phyloP scores from a whole-genome alignment of 805 yeast genomes.

The Wickerhamiella azyma region DNA sequence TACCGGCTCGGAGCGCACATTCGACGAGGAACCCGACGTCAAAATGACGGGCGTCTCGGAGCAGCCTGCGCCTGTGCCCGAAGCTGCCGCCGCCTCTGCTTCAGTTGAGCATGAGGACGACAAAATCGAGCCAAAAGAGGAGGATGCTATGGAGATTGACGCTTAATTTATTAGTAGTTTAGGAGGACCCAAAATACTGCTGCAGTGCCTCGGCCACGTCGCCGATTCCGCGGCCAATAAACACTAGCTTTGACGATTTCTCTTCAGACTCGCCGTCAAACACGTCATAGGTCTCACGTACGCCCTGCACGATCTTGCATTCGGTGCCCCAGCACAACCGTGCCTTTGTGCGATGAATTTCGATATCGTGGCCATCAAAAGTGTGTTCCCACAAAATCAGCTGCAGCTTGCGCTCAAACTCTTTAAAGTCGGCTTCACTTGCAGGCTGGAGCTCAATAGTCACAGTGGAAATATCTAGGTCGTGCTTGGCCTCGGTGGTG shows the following conservation, averaged over 20 bases:
- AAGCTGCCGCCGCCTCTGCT: background rate
- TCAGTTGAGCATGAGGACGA: slow-evolving; percentile 5
- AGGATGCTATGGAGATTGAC: slow-evolving; percentile 10
- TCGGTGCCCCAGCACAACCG: slow-evolving; percentile 34
- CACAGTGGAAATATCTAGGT: slow-evolving; percentile 35
- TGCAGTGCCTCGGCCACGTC: background rate
- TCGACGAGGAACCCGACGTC: slow-evolving; percentile 34
- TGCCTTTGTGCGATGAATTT: slow-evolving; percentile 77
- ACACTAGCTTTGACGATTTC: slow-evolving; percentile 43
- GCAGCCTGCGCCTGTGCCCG: background rate
- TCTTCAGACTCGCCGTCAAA: slow-evolving; percentile 33
- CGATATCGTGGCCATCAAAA: slow-evolving; percentile 35
- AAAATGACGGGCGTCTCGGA: slow-evolving; percentile 14
- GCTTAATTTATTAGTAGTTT: background rate
- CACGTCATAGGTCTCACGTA: slow-evolving; percentile 80
- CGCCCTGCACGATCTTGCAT: slow-evolving; percentile 68
- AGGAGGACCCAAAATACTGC: background rate
- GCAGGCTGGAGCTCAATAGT: slow-evolving; percentile 35
- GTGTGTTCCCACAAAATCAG: slow-evolving; percentile 59
- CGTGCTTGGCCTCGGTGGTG: slow-evolving; percentile 11
- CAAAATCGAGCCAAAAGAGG: slow-evolving; percentile 6
- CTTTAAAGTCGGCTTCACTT: slow-evolving; percentile 28
- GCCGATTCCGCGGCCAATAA: slow-evolving; percentile 58
- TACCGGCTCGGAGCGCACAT: slow-evolving; percentile 67
- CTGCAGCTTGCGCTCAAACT: slow-evolving; percentile 54